Conservation (phyloP, 495 filamentous ascomycete species). For the Penicillium salamii region DNA sequence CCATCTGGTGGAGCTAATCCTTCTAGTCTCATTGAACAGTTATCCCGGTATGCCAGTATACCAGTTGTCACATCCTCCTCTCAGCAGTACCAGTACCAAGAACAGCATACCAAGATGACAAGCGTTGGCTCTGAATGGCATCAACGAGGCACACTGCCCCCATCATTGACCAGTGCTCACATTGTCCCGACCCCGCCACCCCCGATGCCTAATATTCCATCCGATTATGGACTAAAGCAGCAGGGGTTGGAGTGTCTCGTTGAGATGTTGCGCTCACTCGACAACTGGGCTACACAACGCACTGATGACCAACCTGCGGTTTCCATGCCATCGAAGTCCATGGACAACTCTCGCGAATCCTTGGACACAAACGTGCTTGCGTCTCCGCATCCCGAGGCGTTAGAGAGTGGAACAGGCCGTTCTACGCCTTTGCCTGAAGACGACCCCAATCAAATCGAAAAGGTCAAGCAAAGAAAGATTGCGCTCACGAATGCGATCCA, state of each 20-base stretch:
- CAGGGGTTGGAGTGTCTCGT: conserved; percentile 85
- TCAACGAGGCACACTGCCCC: conserved; percentile 76
- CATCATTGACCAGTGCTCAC: conserved; percentile 75
- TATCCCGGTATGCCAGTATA: conserved; percentile 76
- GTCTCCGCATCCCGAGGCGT: conserved; percentile 46
- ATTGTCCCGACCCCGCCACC: conserved; percentile 48
- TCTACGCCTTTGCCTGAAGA: conserved; percentile 80
- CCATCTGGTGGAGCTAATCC: conserved; percentile 15
- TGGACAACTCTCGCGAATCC: conserved; percentile 78
- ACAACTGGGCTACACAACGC: conserved; percentile 86
- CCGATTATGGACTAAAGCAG: conserved; percentile 84
- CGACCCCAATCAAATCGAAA: conserved; percentile 88
- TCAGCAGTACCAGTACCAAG: conserved; percentile 83
- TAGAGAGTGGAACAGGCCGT: conserved; percentile 60
- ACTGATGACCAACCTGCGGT: conserved; percentile 56
- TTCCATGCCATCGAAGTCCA: conserved; percentile 57
- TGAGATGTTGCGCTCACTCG: conserved; percentile 80
- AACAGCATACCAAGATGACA: conserved; percentile 62
- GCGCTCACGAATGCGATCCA: conserved; percentile 83
- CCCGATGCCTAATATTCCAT: conserved; percentile 62
- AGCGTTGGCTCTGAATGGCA: conserved; percentile 71
- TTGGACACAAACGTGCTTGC: conserved; percentile 63
- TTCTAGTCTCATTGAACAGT: conserved; percentile 78
- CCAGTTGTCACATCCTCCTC: conserved; percentile 67
- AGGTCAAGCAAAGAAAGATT: conserved; percentile 89